These are phyloP conservation scores for Rhodotorula kratochvilovae DNA, from an alignment of 768 basidiomycete genomes.

Conservation along the genomic window DNA sequence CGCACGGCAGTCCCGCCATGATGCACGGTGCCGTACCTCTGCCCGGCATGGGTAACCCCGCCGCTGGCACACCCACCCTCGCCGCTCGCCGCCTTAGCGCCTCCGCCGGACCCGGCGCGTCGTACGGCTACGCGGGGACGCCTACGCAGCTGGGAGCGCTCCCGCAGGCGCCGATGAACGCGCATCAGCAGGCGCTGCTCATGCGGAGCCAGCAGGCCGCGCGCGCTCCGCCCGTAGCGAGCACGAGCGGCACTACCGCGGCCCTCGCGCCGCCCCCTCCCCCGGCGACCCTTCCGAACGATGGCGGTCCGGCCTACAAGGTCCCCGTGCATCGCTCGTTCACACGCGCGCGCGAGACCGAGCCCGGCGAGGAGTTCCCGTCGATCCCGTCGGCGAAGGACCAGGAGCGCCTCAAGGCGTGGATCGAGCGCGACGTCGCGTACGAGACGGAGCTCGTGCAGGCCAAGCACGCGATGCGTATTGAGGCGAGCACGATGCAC, in stretches of 20 bases:
- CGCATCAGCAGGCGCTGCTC: slow-evolving; percentile 9
- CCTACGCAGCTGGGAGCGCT: neutral
- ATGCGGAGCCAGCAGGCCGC: slow-evolving; percentile 3
- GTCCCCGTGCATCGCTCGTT: slow-evolving; percentile 13
- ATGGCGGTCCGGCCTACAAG: slow-evolving; percentile 20
- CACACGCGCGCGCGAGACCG: slow-evolving; percentile 6
- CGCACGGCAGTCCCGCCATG: neutral
- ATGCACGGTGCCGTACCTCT: neutral
- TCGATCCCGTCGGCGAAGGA: slow-evolving; percentile 4
- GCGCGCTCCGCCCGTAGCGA: neutral
- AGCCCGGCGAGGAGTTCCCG: slow-evolving; percentile 33
- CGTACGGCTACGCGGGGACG: neutral
- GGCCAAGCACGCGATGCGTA: slow-evolving; percentile 6
- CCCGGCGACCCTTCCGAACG: neutral
- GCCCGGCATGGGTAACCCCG: neutral
- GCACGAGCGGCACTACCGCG: neutral
- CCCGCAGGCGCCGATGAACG: neutral
- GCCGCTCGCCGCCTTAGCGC: neutral
- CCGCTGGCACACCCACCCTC: neutral
- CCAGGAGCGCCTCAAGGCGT: slow-evolving; percentile 21
- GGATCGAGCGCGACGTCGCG: slow-evolving; percentile 29
- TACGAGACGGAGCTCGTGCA: slow-evolving; percentile 17
- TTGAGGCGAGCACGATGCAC: neutral
- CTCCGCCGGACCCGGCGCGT: neutral
- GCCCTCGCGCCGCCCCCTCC: neutral